Percentiles rank a stretch among this genome's conserved stretches.
Evolutionary conservation across 306 rosid genomes (phyloP).

Genomic region (Dryas octopetala): DNA sequence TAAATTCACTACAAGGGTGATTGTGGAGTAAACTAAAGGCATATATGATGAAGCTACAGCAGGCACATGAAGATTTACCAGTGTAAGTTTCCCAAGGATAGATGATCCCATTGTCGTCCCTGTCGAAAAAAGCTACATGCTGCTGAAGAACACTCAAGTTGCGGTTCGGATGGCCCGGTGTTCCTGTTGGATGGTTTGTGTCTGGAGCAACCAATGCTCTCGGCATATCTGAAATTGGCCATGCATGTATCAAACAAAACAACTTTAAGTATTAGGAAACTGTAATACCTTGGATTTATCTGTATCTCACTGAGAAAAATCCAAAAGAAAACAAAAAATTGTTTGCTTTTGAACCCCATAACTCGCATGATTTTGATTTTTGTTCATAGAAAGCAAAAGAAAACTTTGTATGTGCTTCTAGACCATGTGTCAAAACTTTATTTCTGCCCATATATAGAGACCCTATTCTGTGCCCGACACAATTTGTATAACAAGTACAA

Average conservation of each 20-base stretch:
- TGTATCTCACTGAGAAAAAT: too few species aligned
- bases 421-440: too few species aligned
- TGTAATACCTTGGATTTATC: too few species aligned
- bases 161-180: conserved; percentile 51
- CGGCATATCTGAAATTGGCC: conserved; percentile 47
- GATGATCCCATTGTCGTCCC: conserved; percentile 66
- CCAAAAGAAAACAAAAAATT: too few species aligned
- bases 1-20: background rate
- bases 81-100: conserved; percentile 88
- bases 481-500: too few species aligned
- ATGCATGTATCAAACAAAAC: background rate
- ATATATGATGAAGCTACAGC: background rate
- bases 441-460: too few species aligned
- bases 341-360: too few species aligned
- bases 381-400: too few species aligned
- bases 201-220: conserved; percentile 79
- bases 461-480: too few species aligned
- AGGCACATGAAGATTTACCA: conserved; percentile 34
- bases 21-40: background rate
- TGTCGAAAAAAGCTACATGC: conserved; percentile 76
- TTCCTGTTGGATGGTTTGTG: conserved; percentile 66
- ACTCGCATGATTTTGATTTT: too few species aligned
- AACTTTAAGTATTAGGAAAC: too few species aligned
- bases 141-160: conserved; percentile 81
- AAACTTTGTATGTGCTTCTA: too few species aligned